Evolutionary conservation across 805 yeast genomes (phyloP).

Genomic region (Lachancea fermentati): DNA sequence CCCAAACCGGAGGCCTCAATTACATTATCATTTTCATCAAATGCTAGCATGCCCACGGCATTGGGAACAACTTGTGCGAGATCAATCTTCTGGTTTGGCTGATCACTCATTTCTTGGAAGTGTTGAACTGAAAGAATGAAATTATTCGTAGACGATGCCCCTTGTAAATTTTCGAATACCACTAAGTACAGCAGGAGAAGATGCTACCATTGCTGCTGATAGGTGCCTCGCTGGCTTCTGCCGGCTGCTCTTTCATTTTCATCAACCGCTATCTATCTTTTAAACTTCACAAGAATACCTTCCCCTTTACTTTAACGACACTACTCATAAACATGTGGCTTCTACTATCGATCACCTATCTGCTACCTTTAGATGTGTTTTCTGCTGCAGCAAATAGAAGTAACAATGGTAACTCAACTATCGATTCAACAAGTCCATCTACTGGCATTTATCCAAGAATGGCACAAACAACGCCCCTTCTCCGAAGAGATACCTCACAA

Average conservation of each 20-base stretch:
- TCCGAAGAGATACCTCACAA: background rate
- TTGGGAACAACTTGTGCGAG: slow-evolving; percentile 18
- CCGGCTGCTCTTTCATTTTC: slow-evolving; percentile 14
- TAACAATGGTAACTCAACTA: background rate
- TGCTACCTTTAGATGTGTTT: slow-evolving; percentile 28
- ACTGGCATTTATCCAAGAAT: background rate
- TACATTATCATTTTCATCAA: slow-evolving; percentile 29
- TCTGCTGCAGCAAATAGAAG: slow-evolving; percentile 11
- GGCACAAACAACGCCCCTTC: background rate
- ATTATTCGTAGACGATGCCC: background rate
- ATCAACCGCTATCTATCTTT: slow-evolving; percentile 28
- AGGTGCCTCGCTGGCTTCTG: background rate
- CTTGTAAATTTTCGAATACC: background rate
- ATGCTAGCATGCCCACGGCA: slow-evolving; percentile 27
- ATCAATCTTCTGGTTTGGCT: slow-evolving; percentile 5
- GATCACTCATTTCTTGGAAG: slow-evolving; percentile 2
- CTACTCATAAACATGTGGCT: slow-evolving; percentile 24
- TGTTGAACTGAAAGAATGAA: background rate
- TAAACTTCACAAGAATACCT: slow-evolving; percentile 24
- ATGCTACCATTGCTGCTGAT: background rate
- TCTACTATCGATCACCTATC: slow-evolving; percentile 24
- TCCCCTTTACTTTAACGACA: slow-evolving; percentile 19
- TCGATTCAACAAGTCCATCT: background rate
- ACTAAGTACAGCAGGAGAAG: background rate
- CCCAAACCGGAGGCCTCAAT: slow-evolving; percentile 30